Base-by-base conservation (phyloP, 768 basidiomycete genomes). In the Tephrocybe sp. region DNA sequence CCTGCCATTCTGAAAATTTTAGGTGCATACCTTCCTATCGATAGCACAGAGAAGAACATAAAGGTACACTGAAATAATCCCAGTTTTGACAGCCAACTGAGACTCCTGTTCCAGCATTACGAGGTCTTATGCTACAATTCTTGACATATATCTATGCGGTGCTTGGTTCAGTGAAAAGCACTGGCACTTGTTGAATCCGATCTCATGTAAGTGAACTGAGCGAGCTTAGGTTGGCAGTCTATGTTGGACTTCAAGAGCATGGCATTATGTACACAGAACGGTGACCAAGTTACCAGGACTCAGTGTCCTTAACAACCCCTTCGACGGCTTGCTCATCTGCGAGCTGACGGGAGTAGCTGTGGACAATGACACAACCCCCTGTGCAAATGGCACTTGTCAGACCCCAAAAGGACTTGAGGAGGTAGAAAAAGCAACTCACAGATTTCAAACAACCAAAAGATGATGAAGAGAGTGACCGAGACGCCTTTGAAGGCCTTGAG, bases 11-110 rank as follows among this genome's bases (percentile, higher is more conserved):
- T 43, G 12, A 34, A 24, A 7, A 34, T n/a, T 38, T 1, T 31
- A 79, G 76, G 73, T 10, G 81, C 79, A 12, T 82, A 76, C 54
- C 78, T 88, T 42, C 73, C 84, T 3, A 79, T 76, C 47, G 75
- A 67, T 41, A 64, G 70, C 18, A 69, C 60, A 5, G 83, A 86
- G 70, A 73, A 78, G 61, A 65, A 71, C 34, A 61, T 83, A 27
- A 68, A 73, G 62, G 83, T 81, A 41, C 43, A 68, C 61, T n/a
- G n/a, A n/a, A n/a, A n/a, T n/a, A n/a, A n/a, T n/a, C n/a, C n/a
- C n/a, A n/a, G n/a, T n/a, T n/a, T n/a, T n/a, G n/a, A n/a, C n/a
- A n/a, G n/a, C n/a, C n/a, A n/a, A n/a, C n/a, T n/a, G n/a, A n/a
- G n/a, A n/a, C n/a, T n/a, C n/a, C n/a, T n/a, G n/a, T 30, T 21